Conservation (phyloP, 768 basidiomycete genomes). For the Tulasnella calospora region DNA sequence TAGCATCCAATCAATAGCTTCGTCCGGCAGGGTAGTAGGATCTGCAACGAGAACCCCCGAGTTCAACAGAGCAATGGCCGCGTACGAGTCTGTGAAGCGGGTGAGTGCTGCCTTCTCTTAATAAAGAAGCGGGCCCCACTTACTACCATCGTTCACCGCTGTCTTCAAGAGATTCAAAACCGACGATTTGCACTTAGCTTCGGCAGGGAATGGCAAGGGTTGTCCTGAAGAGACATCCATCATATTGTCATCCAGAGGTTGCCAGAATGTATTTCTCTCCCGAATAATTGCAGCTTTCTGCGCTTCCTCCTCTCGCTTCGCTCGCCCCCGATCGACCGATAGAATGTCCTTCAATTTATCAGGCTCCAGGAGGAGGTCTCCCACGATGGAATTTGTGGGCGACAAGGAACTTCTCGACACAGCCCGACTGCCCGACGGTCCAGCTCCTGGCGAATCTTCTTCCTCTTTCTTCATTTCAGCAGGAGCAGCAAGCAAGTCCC, state of each 20-base stretch:
- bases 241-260: background rate
- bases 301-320: background rate
- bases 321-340: background rate
- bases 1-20: constrained; percentile 14
- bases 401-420: background rate
- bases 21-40: background rate
- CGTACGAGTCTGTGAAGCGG: background rate
- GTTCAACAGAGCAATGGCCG: background rate
- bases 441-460: background rate
- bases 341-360: constrained; percentile 11
- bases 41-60: background rate
- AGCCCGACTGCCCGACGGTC: background rate
- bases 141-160: background rate
- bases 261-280: constrained; percentile 11
- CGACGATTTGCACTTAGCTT: background rate
- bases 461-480: background rate
- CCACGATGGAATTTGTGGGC: background rate
- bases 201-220: background rate
- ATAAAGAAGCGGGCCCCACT: background rate
- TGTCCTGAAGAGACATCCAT: background rate
- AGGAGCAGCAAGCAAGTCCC: background rate
- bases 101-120: background rate
- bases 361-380: constrained; percentile 3
- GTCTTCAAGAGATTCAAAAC: background rate
- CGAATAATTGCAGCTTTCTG: background rate